Percentiles rank a stretch among this genome's conserved stretches.
phyloP scores from a whole-genome alignment of 805 yeast genomes.

The Wickerhamiella domercqiae region DNA sequence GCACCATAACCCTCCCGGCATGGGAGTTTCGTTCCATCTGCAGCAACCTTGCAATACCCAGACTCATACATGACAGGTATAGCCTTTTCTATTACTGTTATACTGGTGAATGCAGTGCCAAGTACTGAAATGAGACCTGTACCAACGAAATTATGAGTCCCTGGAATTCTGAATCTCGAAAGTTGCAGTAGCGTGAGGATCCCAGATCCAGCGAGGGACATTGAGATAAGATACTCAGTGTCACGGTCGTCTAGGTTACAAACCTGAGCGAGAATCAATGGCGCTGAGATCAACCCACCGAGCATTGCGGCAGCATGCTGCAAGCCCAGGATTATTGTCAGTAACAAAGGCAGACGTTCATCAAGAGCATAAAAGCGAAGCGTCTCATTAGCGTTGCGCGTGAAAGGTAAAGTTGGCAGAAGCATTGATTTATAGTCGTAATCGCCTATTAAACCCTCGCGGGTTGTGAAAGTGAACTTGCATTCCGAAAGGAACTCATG shows the following conservation, averaged over 20 bases:
- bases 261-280: conserved; percentile 46
- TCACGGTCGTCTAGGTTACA: conserved; percentile 39
- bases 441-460: conserved; percentile 67
- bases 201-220: conserved; percentile 52
- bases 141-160: conserved; percentile 62
- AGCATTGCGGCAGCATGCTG: conserved; percentile 80
- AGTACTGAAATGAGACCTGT: conserved; percentile 78
- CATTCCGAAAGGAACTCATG: not conserved
- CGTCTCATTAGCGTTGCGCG: conserved; percentile 32
- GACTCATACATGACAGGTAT: conserved; percentile 63
- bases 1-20: conserved; percentile 85
- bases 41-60: conserved; percentile 47
- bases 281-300: conserved; percentile 79
- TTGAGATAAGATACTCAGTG: conserved; percentile 52
- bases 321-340: conserved; percentile 63
- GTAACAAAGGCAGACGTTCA: conserved; percentile 57
- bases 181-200: conserved; percentile 56
- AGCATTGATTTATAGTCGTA: conserved; percentile 71
- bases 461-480: conserved; percentile 35
- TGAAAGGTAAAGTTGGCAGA: conserved; percentile 65
- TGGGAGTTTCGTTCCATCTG: conserved; percentile 49
- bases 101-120: conserved; percentile 80
- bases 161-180: conserved; percentile 58
- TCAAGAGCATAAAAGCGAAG: conserved; percentile 52
- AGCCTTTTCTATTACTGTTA: conserved; percentile 57